Conservation (phyloP, 257 asterid species). For the Penstemon newberryi region DNA sequence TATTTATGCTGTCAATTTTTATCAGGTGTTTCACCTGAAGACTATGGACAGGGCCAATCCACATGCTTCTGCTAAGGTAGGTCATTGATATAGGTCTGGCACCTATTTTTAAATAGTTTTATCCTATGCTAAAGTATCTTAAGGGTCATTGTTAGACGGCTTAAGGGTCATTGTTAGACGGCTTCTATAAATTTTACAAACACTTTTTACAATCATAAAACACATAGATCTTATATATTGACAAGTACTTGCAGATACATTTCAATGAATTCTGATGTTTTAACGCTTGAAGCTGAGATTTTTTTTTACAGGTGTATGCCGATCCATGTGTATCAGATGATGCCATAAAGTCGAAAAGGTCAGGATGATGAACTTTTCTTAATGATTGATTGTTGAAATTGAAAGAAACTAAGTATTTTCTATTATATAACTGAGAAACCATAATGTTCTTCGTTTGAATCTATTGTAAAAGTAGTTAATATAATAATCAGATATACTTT, state of each 20-base stretch:
- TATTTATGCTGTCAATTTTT: background rate
- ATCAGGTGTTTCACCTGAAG: constrained; percentile 56
- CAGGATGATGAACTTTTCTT: constrained; percentile 7
- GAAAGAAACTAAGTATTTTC: too few species aligned
- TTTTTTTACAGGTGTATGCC: constrained; percentile 34
- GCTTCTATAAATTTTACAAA: too few species aligned
- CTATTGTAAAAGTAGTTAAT: too few species aligned
- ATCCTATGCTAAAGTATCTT: too few species aligned
- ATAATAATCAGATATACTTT: too few species aligned
- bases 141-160: too few species aligned
- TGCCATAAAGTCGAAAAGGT: constrained; percentile 40
- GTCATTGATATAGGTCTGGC: background rate
- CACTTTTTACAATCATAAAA: background rate
- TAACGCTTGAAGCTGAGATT: constrained; percentile 12
- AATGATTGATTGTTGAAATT: background rate
- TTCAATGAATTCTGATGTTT: background rate
- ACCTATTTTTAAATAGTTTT: too few species aligned
- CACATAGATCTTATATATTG: background rate
- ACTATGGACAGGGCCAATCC: constrained; percentile 60
- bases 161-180: too few species aligned
- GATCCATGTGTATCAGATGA: constrained; percentile 25
- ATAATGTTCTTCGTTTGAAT: too few species aligned
- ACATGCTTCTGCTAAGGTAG: constrained; percentile 53
- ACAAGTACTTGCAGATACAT: background rate
- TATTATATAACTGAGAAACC: too few species aligned